Evolutionary conservation across 164 flowering plant genomes (phyloP).

Genomic region (Akebia trifoliata): DNA sequence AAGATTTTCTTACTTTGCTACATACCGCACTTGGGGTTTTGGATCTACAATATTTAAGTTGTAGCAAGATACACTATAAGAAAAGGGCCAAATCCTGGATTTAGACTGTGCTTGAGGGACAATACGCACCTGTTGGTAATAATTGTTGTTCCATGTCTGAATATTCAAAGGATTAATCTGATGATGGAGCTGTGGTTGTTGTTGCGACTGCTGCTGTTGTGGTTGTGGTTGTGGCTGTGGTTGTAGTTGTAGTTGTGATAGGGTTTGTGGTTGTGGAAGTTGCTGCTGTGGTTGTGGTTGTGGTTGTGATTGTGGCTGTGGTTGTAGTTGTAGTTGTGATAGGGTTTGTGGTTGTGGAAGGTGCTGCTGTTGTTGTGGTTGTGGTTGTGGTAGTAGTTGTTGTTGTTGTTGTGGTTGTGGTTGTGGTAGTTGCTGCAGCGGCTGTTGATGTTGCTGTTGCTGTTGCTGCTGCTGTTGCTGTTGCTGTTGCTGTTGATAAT

Average conservation of each 20-base stretch:
- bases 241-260: constrained; percentile 24
- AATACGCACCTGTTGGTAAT: constrained; percentile 23
- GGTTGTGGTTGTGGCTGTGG: no score
- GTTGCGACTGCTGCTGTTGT: constrained; percentile 24
- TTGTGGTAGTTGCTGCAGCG: constrained; percentile 41
- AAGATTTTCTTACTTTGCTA: no score
- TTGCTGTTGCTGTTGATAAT: constrained; percentile 54
- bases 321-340: constrained; percentile 21
- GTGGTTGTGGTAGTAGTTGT: constrained; percentile 42
- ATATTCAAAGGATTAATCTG: constrained; percentile 18
- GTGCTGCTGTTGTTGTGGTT: constrained; percentile 30
- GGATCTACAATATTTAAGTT: no score
- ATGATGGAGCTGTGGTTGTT: constrained; percentile 18
- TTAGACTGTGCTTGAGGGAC: not conserved
- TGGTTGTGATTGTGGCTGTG: constrained; percentile 21
- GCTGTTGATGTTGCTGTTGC: constrained; percentile 26
- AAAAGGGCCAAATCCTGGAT: not conserved
- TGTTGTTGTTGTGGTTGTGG: constrained; percentile 21
- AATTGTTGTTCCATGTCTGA: constrained; percentile 21
- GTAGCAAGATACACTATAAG: no score
- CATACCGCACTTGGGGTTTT: no score
- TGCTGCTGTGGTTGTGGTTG: constrained; percentile 25
- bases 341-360: no score
- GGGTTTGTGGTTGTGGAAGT: constrained; percentile 18
- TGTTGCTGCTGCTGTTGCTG: constrained; percentile 26